Percentiles rank a stretch among this genome's conserved stretches.
phyloP scores from a whole-genome alignment of 768 basidiomycete genomes.

The Kockovaella imperatae region DNA sequence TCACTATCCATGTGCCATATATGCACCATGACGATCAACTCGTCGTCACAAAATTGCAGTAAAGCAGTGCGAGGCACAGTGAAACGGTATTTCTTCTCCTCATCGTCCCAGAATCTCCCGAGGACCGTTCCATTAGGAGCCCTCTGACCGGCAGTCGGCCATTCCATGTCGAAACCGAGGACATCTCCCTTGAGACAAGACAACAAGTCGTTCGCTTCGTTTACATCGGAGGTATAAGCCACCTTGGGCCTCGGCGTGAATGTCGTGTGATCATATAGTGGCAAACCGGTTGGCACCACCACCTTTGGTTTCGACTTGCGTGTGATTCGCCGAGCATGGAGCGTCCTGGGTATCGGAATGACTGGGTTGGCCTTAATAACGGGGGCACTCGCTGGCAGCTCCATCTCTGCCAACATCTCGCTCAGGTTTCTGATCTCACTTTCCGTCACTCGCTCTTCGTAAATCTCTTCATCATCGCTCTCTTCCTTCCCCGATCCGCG shows the following conservation, averaged over 20 bases:
- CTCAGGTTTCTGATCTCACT: background rate
- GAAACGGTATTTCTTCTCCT: slow-evolving; percentile 2
- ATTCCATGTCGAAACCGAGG: slow-evolving; percentile 42
- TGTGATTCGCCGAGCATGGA: background rate
- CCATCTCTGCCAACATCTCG: background rate
- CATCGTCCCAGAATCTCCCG: slow-evolving; percentile 3
- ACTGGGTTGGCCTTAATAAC: background rate
- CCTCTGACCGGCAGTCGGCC: slow-evolving; percentile 27
- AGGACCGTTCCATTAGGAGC: background rate
- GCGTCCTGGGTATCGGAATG: background rate
- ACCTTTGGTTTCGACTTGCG: background rate
- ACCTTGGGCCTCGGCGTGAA: slow-evolving; percentile 13
- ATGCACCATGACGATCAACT: slow-evolving; percentile 16
- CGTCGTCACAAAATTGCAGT: slow-evolving; percentile 22
- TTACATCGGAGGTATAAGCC: slow-evolving; percentile 26
- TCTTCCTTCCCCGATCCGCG: background rate
- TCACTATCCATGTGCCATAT: slow-evolving; percentile 16
- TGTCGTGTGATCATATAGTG: background rate
- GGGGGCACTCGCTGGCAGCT: background rate
- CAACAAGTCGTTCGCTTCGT: slow-evolving; percentile 36
- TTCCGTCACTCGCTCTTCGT: too few species aligned
- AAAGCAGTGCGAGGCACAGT: background rate
- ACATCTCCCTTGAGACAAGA: slow-evolving; percentile 24
- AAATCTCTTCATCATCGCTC: background rate
- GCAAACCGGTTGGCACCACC: background rate